Evolutionary conservation across 345 rosid genomes (phyloP), one percentile per base, ranked within the genome.

Genomic region (Combretum micranthum): DNA sequence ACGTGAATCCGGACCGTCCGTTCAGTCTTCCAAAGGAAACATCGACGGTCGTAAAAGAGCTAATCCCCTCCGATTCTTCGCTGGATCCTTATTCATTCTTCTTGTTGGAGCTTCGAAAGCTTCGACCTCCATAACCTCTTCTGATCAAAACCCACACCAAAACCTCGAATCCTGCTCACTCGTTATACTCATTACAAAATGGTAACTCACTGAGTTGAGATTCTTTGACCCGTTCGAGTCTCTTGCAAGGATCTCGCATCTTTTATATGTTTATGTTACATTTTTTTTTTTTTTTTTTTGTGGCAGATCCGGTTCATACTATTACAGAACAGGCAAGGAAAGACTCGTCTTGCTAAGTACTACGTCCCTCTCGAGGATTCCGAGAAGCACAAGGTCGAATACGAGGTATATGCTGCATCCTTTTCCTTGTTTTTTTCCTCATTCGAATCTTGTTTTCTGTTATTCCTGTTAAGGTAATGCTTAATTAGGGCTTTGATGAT

Each of bases 291-390:
- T 32, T n/a, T n/a, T n/a, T n/a, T 52, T 19, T 46, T 16, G 50
- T 55, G 65, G 62, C 83, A 90, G 98, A 92, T 92, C 94, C 97
- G 98, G 21, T 88, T 92, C 84, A 89, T 92, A 57, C 81, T 92
- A 67, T 70, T 92, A 69, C 98, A 92, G 77, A 92, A 92, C 79
- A 81, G 98, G 78, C 95, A 92, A 72, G 98, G 98, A 13, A 92
- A 92, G 89, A 92, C 98, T 61, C 96, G 98, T 74, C 95, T 92
- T 11, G 98, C 98, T 61, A 92, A 92, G 59, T 92, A 92, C 77
- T 92, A 92, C 60, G 93, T 92, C 42, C 98, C 98, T 58, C 94
- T 92, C 57, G 98, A 92, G 72, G 98, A 88, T 59, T 81, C 96
- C 32, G 96, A 92, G 88, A 92, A 92, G 77, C 96, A 92, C 83